phyloP scores from a whole-genome alignment of 1,139 yeast genomes.

The Yamadazyma buinensis region DNA sequence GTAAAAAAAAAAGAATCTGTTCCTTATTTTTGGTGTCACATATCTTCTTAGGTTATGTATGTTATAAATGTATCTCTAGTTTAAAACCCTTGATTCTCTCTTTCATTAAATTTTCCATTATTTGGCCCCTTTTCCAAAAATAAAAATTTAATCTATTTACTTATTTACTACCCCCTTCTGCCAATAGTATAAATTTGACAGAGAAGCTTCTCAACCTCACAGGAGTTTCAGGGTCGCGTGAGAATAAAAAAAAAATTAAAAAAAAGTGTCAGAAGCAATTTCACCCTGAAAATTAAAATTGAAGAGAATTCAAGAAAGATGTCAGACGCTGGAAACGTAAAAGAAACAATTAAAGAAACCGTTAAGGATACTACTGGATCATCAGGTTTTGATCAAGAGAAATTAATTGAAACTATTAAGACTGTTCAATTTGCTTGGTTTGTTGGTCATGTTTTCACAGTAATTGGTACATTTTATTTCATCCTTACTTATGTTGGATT shows the following conservation, averaged over 20 bases:
- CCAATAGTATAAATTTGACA: too few relatives aligned
- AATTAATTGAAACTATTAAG: slow-evolving; percentile 11
- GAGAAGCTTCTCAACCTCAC: too few relatives aligned
- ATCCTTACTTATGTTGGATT: slow-evolving; percentile 40
- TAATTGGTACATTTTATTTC: slow-evolving; percentile 53
- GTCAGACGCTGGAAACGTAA: neutral
- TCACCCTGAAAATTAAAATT: neutral
- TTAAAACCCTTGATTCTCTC: too few relatives aligned
- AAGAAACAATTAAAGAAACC: neutral
- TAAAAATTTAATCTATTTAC: too few relatives aligned
- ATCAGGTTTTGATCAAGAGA: slow-evolving; percentile 1
- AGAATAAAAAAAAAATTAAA: slow-evolving; percentile 1
- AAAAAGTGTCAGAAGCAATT: neutral
- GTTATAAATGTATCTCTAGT: too few relatives aligned
- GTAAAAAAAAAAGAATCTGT: too few relatives aligned
- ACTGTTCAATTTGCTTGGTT: slow-evolving; percentile 62
- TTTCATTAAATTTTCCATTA: too few relatives aligned
- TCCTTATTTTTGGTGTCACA: too few relatives aligned
- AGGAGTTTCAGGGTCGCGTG: neutral
- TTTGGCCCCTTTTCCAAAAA: too few relatives aligned
- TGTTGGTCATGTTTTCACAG: slow-evolving; percentile 66
- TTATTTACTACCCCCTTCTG: too few relatives aligned
- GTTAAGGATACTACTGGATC: neutral
- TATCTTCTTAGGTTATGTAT: too few relatives aligned
- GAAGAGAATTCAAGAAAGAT: neutral